These are phyloP conservation scores for Thozetella sp. DNA, from an alignment of 495 filamentous ascomycete genomes.

Conservation along the genomic window DNA sequence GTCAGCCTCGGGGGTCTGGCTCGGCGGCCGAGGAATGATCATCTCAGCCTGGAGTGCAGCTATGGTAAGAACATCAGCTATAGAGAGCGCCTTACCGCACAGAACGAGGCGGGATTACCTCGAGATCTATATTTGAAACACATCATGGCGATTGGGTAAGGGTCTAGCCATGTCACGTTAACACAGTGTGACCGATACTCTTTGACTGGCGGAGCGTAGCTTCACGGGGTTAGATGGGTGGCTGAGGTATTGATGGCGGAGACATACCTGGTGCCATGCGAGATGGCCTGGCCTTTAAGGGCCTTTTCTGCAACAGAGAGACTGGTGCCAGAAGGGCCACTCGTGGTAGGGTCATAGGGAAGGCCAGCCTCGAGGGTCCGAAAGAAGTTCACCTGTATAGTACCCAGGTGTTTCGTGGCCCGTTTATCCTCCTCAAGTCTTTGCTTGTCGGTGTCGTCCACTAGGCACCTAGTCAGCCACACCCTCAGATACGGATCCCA, in stretches of 20 bases:
- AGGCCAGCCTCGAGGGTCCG: background rate
- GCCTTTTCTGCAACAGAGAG: constrained; percentile 18
- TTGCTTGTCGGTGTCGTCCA: background rate
- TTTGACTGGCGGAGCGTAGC: background rate
- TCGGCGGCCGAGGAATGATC: constrained; percentile 19
- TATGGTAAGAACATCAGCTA: constrained; percentile 6
- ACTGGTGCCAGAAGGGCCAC: constrained; percentile 9
- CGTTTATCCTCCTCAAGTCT: background rate
- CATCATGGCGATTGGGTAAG: constrained; percentile 2
- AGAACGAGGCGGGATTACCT: constrained; percentile 11
- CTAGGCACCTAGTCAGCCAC: no score
- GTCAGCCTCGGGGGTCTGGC: constrained; percentile 1
- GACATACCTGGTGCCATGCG: constrained; percentile 19
- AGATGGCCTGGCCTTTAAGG: constrained; percentile 20
- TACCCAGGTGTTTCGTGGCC: background rate
- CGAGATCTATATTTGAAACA: constrained; percentile 23
- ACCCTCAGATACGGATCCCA: no score
- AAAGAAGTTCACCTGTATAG: background rate
- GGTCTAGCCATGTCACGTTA: background rate
- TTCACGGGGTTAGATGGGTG: background rate
- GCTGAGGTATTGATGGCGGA: background rate
- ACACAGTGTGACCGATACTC: background rate
- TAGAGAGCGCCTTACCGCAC: background rate
- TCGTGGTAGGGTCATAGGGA: background rate
- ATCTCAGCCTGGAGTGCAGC: constrained; percentile 21